phyloP scores from a whole-genome alignment of 2,329 filamentous ascomycete species.

The Fusarium setosum region DNA sequence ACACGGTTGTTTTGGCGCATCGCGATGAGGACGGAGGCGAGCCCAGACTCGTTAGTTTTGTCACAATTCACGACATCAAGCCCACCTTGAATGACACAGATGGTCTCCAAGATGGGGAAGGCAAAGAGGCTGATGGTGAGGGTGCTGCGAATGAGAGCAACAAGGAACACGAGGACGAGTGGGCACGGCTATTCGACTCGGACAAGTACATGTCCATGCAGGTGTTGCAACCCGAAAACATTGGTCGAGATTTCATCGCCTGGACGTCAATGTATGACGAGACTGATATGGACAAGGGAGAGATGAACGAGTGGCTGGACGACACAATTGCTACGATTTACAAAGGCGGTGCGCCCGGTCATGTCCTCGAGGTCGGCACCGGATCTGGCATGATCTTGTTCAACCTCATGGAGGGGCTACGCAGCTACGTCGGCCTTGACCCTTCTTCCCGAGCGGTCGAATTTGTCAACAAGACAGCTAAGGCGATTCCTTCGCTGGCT shows the following conservation, averaged over 20 bases:
- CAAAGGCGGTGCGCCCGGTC: background rate
- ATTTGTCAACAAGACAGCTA: background rate
- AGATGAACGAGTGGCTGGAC: conserved; percentile 49
- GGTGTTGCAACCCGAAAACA: conserved; percentile 4
- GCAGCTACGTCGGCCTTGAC: conserved; percentile 41
- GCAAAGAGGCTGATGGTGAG: rapidly evolving
- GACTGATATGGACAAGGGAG: conserved; percentile 33
- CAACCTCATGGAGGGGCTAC: conserved; percentile 25
- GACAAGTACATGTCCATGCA: conserved; percentile 26
- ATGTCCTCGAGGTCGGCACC: conserved; percentile 39
- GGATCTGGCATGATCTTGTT: conserved; percentile 44
- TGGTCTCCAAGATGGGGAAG: background rate
- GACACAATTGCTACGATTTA: conserved; percentile 35
- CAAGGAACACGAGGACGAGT: background rate
- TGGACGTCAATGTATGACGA: conserved; percentile 50
- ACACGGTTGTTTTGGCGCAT: conserved; percentile 31
- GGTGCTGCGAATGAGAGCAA: too few species aligned
- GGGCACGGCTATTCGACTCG: conserved; percentile 32
- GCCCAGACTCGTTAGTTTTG: conserved; percentile 3
- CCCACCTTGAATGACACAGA: background rate
- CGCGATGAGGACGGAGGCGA: conserved; percentile 24
- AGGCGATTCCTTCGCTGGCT: background rate
- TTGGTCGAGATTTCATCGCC: conserved; percentile 44
- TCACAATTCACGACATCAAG: background rate
- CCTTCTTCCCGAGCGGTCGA: conserved; percentile 3